phyloP scores from a whole-genome alignment of 176 grass and related monocot genomes.

The Oryza glaberrima region DNA sequence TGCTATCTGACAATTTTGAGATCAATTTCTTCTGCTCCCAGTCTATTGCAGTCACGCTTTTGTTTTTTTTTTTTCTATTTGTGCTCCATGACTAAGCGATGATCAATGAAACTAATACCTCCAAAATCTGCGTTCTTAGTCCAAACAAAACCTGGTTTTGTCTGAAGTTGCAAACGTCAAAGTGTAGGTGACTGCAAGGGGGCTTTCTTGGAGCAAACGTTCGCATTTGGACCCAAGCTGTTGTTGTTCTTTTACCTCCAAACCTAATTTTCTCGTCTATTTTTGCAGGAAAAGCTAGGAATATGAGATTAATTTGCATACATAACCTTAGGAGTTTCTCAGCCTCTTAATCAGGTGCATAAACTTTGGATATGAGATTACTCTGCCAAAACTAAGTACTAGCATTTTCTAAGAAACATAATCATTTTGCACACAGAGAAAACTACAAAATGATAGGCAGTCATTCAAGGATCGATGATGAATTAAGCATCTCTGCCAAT shows the following conservation, averaged over 20 bases:
- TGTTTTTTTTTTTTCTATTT: not conserved
- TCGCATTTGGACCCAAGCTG: not conserved
- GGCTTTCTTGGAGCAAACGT: not conserved
- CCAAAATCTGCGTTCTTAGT: not conserved
- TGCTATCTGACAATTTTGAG: conserved; percentile 43
- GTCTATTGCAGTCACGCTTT: not conserved
- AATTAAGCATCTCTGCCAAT: not conserved
- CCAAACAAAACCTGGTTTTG: not conserved
- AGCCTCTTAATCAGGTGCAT: not conserved
- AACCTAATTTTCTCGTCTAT: not conserved
- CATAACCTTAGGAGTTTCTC: not conserved
- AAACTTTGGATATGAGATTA: conserved; percentile 5
- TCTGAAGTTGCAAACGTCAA: not conserved
- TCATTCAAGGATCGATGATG: conserved; percentile 1
- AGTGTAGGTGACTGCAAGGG: conserved; percentile 10
- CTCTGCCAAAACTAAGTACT: not conserved
- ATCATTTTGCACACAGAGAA: not conserved
- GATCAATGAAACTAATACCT: not conserved
- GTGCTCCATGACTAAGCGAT: not conserved
- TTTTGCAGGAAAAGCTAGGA: not conserved
- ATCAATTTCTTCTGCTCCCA: conserved; percentile 37
- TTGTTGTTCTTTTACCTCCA: not conserved
- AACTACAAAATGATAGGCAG: not conserved
- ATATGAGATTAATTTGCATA: too few species aligned
- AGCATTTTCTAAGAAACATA: not conserved